Base-by-base conservation (phyloP, 2,329 filamentous ascomycete species). In the Phyllosticta paracitricarpa region DNA sequence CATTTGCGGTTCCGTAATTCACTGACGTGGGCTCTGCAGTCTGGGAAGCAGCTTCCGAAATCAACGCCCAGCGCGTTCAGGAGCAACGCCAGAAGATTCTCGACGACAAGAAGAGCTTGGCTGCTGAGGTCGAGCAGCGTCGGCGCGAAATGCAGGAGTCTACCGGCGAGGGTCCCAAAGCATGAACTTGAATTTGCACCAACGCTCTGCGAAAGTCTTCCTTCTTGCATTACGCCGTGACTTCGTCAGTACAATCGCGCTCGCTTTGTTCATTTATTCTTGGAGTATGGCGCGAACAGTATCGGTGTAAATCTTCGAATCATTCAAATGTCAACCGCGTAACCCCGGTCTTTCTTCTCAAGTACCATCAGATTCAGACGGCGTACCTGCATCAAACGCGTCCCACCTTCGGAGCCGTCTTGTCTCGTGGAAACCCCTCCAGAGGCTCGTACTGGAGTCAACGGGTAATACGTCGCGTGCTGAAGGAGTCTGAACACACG, bases 81-180 rank as follows among this genome's bases (percentile, higher is more conserved):
- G 65, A 63, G 4, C 67, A 67, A 28, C 66, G 67, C 35, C 65
- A 73, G 61, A 65, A 64, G 12, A 54, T 68, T 56, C 68, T 71
- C 52, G 68, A 71, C 3, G 70, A 73, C 60, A 67, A 69, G n/a
- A 69, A 68, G 54, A 65, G 65, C 6, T 64, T 70, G 40, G 67
- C 66, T 58, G 72, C 68, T 2, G 72, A 74, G 28, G 64, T 64
- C 25, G 69, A 71, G 63, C 71, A 61, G 65, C 64, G 70, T 59
- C 66, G 70, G 57, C 69, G 70, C 24, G 72, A 74, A 60, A 69
- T 75, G 33, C 54, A 54, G 3, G 54, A 63, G 60, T 60, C 61
- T 17, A 40, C 58, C 17, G 61, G 51, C 22, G 60, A 58, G n/a
- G 40, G 40, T 14, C 40, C 40, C 14, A 48, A 48, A 48, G 17